Percentiles rank a stretch among this genome's conserved stretches.
Conservation (phyloP, 176 grass and related monocot species). For the Lolium rigidum region DNA sequence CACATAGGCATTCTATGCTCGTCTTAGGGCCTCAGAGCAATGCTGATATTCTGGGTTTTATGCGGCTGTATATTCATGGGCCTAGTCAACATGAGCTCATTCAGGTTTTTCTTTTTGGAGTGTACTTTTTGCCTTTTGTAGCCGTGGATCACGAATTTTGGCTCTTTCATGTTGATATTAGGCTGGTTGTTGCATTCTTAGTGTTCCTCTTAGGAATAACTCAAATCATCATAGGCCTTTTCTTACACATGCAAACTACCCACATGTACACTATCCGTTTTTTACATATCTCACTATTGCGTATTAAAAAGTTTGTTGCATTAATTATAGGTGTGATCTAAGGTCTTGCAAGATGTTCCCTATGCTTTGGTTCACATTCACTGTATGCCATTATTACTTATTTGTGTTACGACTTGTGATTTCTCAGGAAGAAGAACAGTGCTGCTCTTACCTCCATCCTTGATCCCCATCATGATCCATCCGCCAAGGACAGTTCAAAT, state of each 20-base stretch:
- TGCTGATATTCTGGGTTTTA: background rate
- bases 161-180: background rate
- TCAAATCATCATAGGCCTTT: background rate
- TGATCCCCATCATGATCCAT: background rate
- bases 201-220: conserved; percentile 2
- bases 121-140: background rate
- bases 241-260: background rate
- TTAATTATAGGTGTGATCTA: background rate
- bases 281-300: background rate
- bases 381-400: background rate
- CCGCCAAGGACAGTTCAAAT: conserved; percentile 25
- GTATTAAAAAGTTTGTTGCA: background rate
- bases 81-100: background rate
- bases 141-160: background rate
- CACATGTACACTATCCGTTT: background rate
- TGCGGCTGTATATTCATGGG: background rate
- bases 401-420: background rate
- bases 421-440: conserved; percentile 39
- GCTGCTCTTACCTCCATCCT: conserved; percentile 14
- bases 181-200: conserved; percentile 13
- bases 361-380: background rate
- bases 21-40: background rate
- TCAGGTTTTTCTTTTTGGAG: background rate
- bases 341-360: background rate
- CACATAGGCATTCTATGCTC: background rate